These are phyloP conservation scores for Pyrenula massariospora DNA, from an alignment of 495 filamentous ascomycete species.

Conservation along the genomic window DNA sequence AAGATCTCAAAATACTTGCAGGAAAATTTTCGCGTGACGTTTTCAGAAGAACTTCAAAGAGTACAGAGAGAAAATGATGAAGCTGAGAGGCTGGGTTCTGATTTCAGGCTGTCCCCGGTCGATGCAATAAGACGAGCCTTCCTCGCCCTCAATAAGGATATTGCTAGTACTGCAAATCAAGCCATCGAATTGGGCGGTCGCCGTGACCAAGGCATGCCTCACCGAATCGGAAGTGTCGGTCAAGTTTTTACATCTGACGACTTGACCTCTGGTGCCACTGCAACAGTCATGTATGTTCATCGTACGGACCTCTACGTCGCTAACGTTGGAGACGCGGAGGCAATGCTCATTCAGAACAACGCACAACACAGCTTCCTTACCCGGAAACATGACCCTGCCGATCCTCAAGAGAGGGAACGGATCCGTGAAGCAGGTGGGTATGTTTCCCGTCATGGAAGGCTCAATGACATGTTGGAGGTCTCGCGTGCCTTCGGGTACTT, in stretches of 20 bases:
- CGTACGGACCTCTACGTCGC: constrained; percentile 85
- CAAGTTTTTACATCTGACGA: constrained; percentile 75
- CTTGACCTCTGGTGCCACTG: constrained; percentile 77
- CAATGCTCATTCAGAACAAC: constrained; percentile 83
- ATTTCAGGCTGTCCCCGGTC: constrained; percentile 52
- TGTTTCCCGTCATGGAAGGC: constrained; percentile 83
- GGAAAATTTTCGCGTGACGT: constrained; percentile 79
- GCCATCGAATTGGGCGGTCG: constrained; percentile 61
- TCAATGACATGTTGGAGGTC: constrained; percentile 84
- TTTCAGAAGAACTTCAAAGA: constrained; percentile 69
- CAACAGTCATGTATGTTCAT: constrained; percentile 82
- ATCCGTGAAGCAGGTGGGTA: constrained; percentile 93
- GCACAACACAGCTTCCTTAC: constrained; percentile 71
- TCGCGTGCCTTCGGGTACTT: constrained; percentile 93
- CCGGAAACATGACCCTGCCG: constrained; percentile 83
- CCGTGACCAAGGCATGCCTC: constrained; percentile 35
- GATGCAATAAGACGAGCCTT: constrained; percentile 84
- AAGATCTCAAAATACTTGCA: constrained; percentile 94
- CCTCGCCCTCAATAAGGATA: constrained; percentile 81
- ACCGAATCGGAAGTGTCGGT: constrained; percentile 57
- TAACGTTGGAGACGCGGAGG: constrained; percentile 91
- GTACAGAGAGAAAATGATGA: constrained; percentile 30
- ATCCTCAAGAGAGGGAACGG: constrained; percentile 66
- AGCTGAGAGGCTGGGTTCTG: constrained; percentile 13
- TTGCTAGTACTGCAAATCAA: constrained; percentile 77